A percentile compares a stretch with the other conserved stretches of the same genome.
Evolutionary conservation across 2,329 filamentous ascomycete genomes (phyloP).

Genomic region (Aureobasidium zeae): DNA sequence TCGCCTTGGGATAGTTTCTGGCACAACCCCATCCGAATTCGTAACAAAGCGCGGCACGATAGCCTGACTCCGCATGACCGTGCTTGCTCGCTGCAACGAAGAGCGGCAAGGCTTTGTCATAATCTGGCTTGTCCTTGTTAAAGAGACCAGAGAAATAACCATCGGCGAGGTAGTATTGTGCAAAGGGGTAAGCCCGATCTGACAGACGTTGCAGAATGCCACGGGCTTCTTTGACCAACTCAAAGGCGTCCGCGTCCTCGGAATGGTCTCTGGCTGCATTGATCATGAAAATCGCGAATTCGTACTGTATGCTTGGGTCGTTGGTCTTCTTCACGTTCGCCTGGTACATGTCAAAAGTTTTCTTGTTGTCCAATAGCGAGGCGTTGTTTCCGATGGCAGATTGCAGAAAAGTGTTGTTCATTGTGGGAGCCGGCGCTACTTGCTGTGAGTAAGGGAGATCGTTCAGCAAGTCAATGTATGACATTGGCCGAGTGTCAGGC

Average conservation of each 20-base stretch:
- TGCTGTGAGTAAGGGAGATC: slow-evolving; percentile 71
- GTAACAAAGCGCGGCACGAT: slow-evolving; percentile 87
- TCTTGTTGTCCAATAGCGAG: slow-evolving; percentile 78
- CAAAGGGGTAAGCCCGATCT: slow-evolving; percentile 86
- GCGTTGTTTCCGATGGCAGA: slow-evolving; percentile 78
- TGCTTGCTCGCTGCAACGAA: slow-evolving; percentile 93
- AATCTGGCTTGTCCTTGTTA: slow-evolving; percentile 86
- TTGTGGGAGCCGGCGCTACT: slow-evolving; percentile 50
- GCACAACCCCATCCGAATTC: slow-evolving; percentile 97
- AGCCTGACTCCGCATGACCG: slow-evolving; percentile 91
- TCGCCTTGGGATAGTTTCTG: slow-evolving; percentile 80
- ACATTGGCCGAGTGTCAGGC: slow-evolving; percentile 49
- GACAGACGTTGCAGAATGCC: slow-evolving; percentile 78
- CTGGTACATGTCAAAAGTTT: slow-evolving; percentile 96
- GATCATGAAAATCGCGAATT: slow-evolving; percentile 91
- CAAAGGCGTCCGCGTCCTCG: slow-evolving; percentile 36
- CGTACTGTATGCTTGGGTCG: slow-evolving; percentile 82
- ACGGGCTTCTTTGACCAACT: slow-evolving; percentile 77
- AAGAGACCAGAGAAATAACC: slow-evolving; percentile 91
- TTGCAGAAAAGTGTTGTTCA: slow-evolving; percentile 76
- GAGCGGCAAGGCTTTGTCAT: slow-evolving; percentile 82
- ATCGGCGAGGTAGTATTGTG: slow-evolving; percentile 94
- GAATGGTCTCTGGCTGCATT: slow-evolving; percentile 71
- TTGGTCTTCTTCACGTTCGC: slow-evolving; percentile 96
- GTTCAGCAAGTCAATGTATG: slow-evolving; percentile 53